Evolutionary conservation across 768 basidiomycete species (phyloP).

Genomic region (Guyanaporus albipodus): DNA sequence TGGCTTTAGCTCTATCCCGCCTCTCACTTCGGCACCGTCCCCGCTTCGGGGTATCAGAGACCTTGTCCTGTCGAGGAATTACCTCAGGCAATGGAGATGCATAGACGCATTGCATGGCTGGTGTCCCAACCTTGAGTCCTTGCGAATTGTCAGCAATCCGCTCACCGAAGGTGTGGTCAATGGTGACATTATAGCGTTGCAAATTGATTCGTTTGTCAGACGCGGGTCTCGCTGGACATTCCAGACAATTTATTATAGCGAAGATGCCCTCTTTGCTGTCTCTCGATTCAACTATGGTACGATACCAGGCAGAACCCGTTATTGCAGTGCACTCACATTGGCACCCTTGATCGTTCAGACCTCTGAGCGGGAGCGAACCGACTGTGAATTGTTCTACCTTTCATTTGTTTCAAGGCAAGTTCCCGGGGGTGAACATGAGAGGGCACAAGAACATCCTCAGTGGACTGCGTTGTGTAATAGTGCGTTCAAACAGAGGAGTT

Average conservation of each 20-base stretch:
- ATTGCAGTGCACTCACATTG: conserved; percentile 13
- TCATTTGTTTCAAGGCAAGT: conserved; percentile 54
- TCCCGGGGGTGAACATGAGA: conserved; percentile 38
- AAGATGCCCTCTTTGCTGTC: conserved; percentile 56
- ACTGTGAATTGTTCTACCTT: conserved; percentile 81
- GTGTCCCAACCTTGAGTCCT: conserved; percentile 62
- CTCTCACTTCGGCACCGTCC: conserved; percentile 10
- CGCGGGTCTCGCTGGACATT: conserved; percentile 33
- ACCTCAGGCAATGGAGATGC: conserved; percentile 52
- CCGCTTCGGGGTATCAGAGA: conserved; percentile 43
- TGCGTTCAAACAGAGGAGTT: conserved; percentile 27
- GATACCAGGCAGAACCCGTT: conserved; percentile 20
- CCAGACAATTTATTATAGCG: conserved; percentile 63
- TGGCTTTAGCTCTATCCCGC: conserved; percentile 46
- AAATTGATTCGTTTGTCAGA: conserved; percentile 27
- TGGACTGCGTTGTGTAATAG: conserved; percentile 63
- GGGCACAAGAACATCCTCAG: conserved; percentile 52
- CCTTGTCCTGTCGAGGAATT: conserved; percentile 63
- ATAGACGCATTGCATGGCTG: conserved; percentile 64
- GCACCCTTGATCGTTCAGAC: conserved; percentile 45
- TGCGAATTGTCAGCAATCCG: conserved; percentile 63
- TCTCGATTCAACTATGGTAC: conserved; percentile 64
- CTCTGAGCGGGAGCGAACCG: conserved; percentile 63
- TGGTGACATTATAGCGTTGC: not conserved
- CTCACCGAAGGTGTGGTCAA: conserved; percentile 48